A percentile compares a stretch with the other conserved stretches of the same genome.
These are phyloP conservation scores for Antrodiella citrinella DNA, from an alignment of 768 basidiomycete genomes.

Conservation along the genomic window DNA sequence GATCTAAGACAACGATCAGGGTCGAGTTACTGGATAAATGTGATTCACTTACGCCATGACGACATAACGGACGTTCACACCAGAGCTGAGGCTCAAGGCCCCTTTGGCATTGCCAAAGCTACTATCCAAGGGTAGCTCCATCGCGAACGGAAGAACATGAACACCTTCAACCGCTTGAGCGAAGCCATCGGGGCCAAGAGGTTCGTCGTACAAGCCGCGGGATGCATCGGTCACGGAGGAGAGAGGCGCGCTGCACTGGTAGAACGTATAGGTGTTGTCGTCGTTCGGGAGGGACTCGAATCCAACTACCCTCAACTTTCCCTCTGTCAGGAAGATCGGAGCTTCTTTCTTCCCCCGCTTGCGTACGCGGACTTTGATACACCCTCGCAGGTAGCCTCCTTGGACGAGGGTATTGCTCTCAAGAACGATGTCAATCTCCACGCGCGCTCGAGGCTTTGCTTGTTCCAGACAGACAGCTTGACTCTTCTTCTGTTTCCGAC, in stretches of 20 bases:
- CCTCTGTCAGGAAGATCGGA: slow-evolving; percentile 58
- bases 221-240: slow-evolving; percentile 39
- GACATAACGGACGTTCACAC: slow-evolving; percentile 69
- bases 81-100: slow-evolving; percentile 40
- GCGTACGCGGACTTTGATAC: slow-evolving; percentile 57
- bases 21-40: no score
- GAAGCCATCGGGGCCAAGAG: slow-evolving; percentile 54
- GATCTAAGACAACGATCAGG: slow-evolving; percentile 35
- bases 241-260: slow-evolving; percentile 58
- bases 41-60: slow-evolving; percentile 66
- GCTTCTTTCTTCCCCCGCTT: slow-evolving; percentile 47
- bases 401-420: slow-evolving; percentile 73
- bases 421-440: slow-evolving; percentile 76
- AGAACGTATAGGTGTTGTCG: slow-evolving; percentile 70
- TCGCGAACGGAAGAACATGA: slow-evolving; percentile 64
- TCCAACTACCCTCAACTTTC: slow-evolving; percentile 76
- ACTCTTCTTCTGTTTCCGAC: slow-evolving; percentile 1
- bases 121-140: slow-evolving; percentile 54
- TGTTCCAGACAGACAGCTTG: slow-evolving; percentile 51
- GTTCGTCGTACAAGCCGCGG: slow-evolving; percentile 35
- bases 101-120: slow-evolving; percentile 53
- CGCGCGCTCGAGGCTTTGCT: slow-evolving; percentile 63
- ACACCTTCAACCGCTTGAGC: slow-evolving; percentile 53
- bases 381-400: slow-evolving; percentile 65
- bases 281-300: slow-evolving; percentile 65